Percentiles rank a stretch among this genome's conserved stretches.
phyloP scores from a whole-genome alignment of 768 basidiomycete genomes.

The Naematelia aurantialba region DNA sequence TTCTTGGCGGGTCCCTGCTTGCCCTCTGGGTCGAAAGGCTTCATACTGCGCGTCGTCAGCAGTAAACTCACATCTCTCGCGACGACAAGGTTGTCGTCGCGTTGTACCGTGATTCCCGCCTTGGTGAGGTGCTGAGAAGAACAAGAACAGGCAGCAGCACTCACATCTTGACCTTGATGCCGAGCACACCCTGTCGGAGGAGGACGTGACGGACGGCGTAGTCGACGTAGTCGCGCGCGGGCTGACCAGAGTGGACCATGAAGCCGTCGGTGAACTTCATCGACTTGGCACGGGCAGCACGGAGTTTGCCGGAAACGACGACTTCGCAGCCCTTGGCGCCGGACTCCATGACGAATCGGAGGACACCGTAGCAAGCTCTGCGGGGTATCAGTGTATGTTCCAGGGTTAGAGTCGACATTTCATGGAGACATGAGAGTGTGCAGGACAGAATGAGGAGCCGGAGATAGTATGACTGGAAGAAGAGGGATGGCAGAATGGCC shows the following conservation, averaged over 20 bases:
- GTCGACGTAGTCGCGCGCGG: constrained; percentile 92
- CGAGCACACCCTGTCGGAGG: constrained; percentile 95
- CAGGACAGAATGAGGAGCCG: neutral
- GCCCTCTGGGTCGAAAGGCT: constrained; percentile 90
- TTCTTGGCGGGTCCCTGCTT: constrained; percentile 82
- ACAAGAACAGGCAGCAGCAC: constrained; percentile 31
- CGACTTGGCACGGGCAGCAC: constrained; percentile 98
- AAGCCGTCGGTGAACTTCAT: constrained; percentile 99
- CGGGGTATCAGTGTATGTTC: no score
- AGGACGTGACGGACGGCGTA: constrained; percentile 96
- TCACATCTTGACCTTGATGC: constrained; percentile 99
- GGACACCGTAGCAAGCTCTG: constrained; percentile 98
- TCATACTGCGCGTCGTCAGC: constrained; percentile 65
- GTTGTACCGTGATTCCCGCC: neutral
- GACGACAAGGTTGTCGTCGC: neutral
- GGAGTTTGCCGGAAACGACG: constrained; percentile 98
- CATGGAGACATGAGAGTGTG: no score
- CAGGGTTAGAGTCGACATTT: no score
- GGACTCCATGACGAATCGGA: constrained; percentile 99
- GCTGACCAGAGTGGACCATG: constrained; percentile 83
- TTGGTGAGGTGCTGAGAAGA: neutral
- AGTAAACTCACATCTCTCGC: neutral
- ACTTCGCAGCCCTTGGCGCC: constrained; percentile 99
- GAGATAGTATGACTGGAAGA: neutral
- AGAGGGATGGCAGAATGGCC: no score